phyloP scores from a whole-genome alignment of 306 rosid genomes.

The Sechiopsis laciniata region DNA sequence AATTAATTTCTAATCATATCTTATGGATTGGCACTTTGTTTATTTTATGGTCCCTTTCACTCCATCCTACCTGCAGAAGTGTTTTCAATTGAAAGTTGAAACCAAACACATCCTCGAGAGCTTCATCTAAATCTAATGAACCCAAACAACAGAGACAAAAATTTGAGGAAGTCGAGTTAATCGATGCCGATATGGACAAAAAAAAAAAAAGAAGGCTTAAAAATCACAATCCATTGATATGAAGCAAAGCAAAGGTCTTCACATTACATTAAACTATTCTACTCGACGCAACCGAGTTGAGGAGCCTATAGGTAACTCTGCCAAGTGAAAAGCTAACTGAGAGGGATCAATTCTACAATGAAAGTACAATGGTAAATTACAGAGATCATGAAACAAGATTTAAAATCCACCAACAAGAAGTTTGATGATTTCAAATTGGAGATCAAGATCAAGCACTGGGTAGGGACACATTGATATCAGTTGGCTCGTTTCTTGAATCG shows the following conservation, averaged over 20 bases:
- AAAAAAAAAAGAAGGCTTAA: neutral
- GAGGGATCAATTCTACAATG: slow-evolving; percentile 8
- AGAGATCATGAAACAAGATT: slow-evolving; percentile 12
- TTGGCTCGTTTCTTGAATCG: slow-evolving; percentile 41
- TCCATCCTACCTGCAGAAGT: neutral
- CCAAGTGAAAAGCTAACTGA: slow-evolving; percentile 19
- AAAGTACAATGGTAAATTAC: slow-evolving; percentile 14
- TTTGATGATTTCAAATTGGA: slow-evolving; percentile 16
- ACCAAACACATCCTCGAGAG: neutral
- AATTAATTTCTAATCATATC: neutral
- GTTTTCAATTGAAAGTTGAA: neutral
- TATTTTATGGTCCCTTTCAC: neutral
- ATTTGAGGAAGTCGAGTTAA: neutral
- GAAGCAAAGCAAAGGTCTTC: slow-evolving; percentile 34
- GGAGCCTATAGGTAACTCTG: slow-evolving; percentile 13
- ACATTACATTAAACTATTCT: slow-evolving; percentile 47
- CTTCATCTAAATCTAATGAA: neutral
- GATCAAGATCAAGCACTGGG: slow-evolving; percentile 13
- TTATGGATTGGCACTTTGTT: neutral
- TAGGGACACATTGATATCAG: slow-evolving; percentile 47
- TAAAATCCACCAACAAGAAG: slow-evolving; percentile 7
- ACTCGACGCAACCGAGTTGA: slow-evolving; percentile 15
- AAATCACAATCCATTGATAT: slow-evolving; percentile 37
- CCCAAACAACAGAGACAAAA: neutral
- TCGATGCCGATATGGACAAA: neutral